Evolutionary conservation across 2,329 filamentous ascomycete genomes (phyloP), one percentile per base, ranked within the genome.

Genomic region (Hymenotorrendiella dingleyae): DNA sequence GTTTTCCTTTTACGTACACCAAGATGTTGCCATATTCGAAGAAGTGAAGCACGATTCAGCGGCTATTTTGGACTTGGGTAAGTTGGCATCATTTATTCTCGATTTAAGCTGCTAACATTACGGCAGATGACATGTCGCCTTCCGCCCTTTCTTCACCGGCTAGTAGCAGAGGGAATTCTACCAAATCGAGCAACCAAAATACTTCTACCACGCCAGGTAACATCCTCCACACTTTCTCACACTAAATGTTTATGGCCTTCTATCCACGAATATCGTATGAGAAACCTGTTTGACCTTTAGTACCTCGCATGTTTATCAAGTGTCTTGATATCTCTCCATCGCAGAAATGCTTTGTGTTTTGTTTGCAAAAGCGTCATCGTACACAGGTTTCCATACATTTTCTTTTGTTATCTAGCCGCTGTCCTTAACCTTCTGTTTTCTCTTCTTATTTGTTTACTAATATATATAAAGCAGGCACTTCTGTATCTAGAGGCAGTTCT

Each of bases 11-110:
- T 43, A 38, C 20, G 41, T 28, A 17, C 16, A 16, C 16, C 23
- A 33, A 16, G 29, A 28, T 19, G 16, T 23, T 14, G 39, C 27
- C 9, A 32, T 35, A 12, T n/a, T 9, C 21, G 8, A 12, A 3
- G 32, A 42, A 7, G 32, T 16, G 6, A 36, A 28, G 21, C 41
- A 43, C 27, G 41, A 43, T 26, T 43, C 41, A 9, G 41, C 22
- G 2, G 41, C 41, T n/a, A 23, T 33, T n/a, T 28, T 43, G 4
- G 17, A 5, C 20, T 27, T 43, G 28, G 41, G 41, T 43, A 43
- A 20, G 21, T 23, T n/a, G n/a, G n/a, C 6, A 14, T 10, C n/a
- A 14, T 30, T 17, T 12, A 26, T 14, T 21, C 22, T 29, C 16
- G 17, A 26, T 21, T 12, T 21, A 11, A 10, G 24, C 4, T 14